These are phyloP conservation scores for Udeniomyces megalosporus DNA, from an alignment of 768 basidiomycete species.

Conservation along the genomic window DNA sequence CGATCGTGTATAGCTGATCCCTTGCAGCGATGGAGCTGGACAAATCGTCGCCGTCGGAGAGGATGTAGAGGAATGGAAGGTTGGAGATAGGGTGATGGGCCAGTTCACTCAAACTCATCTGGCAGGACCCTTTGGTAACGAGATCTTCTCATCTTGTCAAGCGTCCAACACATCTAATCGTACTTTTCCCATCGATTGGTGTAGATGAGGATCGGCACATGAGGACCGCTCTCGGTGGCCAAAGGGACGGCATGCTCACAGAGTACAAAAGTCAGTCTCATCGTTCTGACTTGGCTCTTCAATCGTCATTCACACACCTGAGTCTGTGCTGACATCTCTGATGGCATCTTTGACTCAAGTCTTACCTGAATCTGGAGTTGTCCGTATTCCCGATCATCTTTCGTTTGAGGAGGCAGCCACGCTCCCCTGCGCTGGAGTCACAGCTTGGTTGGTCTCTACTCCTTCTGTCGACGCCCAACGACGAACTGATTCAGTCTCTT, in stretches of 20 bases:
- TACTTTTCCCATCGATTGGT: too few species aligned
- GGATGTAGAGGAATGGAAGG: constrained; percentile 3
- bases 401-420: constrained; percentile 51
- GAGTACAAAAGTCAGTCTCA: constrained; percentile 31
- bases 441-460: constrained; percentile 39
- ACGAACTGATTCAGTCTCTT: too few species aligned
- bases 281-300: too few species aligned
- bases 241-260: constrained; percentile 32
- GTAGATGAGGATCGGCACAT: too few species aligned
- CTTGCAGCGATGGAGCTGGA: constrained; percentile 10
- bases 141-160: too few species aligned
- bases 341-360: too few species aligned
- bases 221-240: constrained; percentile 8
- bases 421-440: constrained; percentile 47
- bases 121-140: not conserved
- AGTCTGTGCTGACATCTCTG: too few species aligned
- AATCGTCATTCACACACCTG: too few species aligned
- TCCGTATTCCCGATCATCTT: constrained; percentile 31
- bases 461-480: too few species aligned
- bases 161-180: too few species aligned
- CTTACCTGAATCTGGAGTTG: constrained; percentile 30
- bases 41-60: constrained; percentile 8
- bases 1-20: not conserved
- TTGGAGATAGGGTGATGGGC: constrained; percentile 14
- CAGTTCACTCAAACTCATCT: constrained; percentile 10